Evolutionary conservation across 192 early-diverging fungal genomes (phyloP), one percentile per base, ranked within the genome.

Genomic region (Backusella australiensis): DNA sequence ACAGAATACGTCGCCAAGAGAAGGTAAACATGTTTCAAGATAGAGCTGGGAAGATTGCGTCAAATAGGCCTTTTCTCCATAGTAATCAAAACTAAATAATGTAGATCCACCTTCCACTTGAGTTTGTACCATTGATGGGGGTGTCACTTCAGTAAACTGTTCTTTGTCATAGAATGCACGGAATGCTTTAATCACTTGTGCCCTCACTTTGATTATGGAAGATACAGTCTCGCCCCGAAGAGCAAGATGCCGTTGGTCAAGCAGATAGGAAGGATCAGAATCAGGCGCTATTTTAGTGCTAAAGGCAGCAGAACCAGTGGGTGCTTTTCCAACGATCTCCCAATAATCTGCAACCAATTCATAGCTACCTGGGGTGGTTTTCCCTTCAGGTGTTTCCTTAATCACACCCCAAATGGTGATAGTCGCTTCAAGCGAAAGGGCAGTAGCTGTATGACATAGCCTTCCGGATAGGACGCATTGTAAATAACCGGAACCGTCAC

Each of bases 41-140:
- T 99, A 99, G 71, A 99, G 91, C 85, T 99, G 98, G 46, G 97
- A 98, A 29, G 95, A 96, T 88, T 99, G 98, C 2, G 98, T 99
- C 80, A 99, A 89, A 84, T 97, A 99, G 4, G 97, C 97, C 81
- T 92, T 84, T 81, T 98, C 94, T 34, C 95, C 97, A 77, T 99
- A 99, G 86, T 99, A 99, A 79, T 98, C 84, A 80, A 99, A 93
- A 42, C 86, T 85, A 71, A 99, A 99, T 71, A 99, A 86, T 14
- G 97, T 99, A 53, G 91, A 91, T 5, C 98, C 98, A 66, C 98
- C 98, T 86, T 99, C 98, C 19, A 98, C 97, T 82, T 98, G 96
- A 53, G 97, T 99, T 87, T 99, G 97, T 36, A 99, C 98, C 96
- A 99, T 95, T 79, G 93, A 90, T 19, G 98, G 98, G n/a, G 98